Base-by-base conservation (phyloP, 352 stramenopile genomes). In the Phytophthora cactorum region DNA sequence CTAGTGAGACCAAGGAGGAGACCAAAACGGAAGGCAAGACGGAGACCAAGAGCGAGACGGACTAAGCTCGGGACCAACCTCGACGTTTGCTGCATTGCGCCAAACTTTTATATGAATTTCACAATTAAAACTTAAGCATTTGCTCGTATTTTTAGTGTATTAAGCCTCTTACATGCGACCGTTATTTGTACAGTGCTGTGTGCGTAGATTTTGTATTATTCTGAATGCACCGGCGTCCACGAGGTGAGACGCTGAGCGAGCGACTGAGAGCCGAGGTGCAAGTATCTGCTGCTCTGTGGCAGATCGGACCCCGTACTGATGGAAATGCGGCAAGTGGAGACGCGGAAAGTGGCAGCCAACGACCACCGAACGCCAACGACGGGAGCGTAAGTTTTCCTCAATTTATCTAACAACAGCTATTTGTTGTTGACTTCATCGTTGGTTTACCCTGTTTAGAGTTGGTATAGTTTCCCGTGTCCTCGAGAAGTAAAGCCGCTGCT, bases 401-500 rank as follows among this genome's bases (percentile, higher is more conserved):
- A 11, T 22, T 46, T 25, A 15, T 22, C 17, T 22, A 22, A 22
- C 17, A 22, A 22, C 17, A 22, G 17, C 17, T 22, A 22, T 22
- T 22, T 22, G 17, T 22, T 22, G 17, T 22, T 22, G 17, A 22
- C 17, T 22, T 22, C 17, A 22, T 22, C 17, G 17, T 22, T n/a
- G 29, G 5, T 27, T 31, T 64, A 28, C 28, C 66, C 62, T 27
- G 1, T 38, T 47, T 47, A 29, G 39, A 17, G 22, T 59, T 11
- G 17, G 17, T 22, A 9, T 47, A 15, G 32, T 3, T 69, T 52
- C 15, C 49, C 62, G 17, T 81, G 71, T 47, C 74, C 74, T 47
- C 61, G 59, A 57, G 58, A 81, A 58, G 67, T 81, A 10, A 81
- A 78, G 63, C 83, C 86, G 9, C 66, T 88, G 8, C 57, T 95